Base-by-base conservation (phyloP, 768 basidiomycete species). In the Gloeostereum incarnatum region DNA sequence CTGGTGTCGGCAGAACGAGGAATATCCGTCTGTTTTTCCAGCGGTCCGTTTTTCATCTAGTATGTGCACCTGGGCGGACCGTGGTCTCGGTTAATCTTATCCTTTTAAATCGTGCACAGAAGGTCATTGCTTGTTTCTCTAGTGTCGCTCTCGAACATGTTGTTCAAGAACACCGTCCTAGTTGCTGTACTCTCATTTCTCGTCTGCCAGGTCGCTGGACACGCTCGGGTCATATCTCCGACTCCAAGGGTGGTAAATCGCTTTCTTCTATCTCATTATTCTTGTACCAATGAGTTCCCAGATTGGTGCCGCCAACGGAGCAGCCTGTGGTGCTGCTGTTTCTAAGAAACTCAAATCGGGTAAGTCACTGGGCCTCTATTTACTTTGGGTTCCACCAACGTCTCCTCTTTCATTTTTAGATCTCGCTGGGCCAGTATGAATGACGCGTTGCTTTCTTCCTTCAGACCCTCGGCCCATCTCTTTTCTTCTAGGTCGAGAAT, bases 321-420 rank as follows among this genome's bases (percentile, higher is more conserved):
- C 53, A 2, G 55, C 56, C 17, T 63, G 62, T 46, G 60, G 61
- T 35, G 39, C 53, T 1, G 54, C 41, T 13, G 56, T 45, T 3
- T 51, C 57, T 33, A 56, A 46, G 9, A 49, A 49, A 5, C 43
- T 61, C 30, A 49, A 46, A 32, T 50, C 51, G n/a, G 57, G 55
- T 54, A 39, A 32, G 44, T 35, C 16, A n/a, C 13, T 25, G 20
- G n/a, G n/a, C n/a, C 21, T 32, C n/a, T 26, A 22, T 18, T 16
- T 22, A 26, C 11, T 22, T 30, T 21, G 19, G 20, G 17, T 20
- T 16, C 31, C 17, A 38, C 19, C 6, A 22, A 37, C 14, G 34
- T 16, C 32, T 31, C 38, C 6, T 39, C 25, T 21, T 37, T 27
- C 14, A 31, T 22, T 26, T 10, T 8, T 29, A 53, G 56, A 59